phyloP scores from a whole-genome alignment of 2,329 filamentous ascomycete genomes.

The Podosphaera fusca region DNA sequence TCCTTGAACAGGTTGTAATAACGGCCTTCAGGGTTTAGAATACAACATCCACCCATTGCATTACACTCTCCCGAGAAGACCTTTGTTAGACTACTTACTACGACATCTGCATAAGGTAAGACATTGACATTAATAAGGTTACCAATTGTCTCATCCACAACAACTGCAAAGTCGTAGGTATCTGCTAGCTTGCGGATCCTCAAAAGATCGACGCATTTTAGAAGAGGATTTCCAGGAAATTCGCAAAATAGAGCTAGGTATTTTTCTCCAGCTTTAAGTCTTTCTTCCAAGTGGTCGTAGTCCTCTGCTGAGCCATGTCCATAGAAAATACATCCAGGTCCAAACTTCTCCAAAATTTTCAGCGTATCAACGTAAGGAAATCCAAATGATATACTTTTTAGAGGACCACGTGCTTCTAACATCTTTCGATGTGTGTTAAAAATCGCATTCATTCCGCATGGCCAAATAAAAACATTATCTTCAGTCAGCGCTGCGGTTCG shows the following conservation, averaged over 20 bases:
- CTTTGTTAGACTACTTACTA: conserved; percentile 89
- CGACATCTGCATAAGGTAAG: conserved; percentile 66
- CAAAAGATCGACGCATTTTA: conserved; percentile 61
- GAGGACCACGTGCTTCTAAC: conserved; percentile 34
- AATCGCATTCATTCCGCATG: conserved; percentile 86
- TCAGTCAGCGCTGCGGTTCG: conserved; percentile 47
- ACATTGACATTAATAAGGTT: conserved; percentile 94
- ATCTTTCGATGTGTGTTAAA: conserved; percentile 67
- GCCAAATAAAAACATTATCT: conserved; percentile 72
- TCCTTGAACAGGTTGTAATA: conserved; percentile 52
- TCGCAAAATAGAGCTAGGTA: conserved; percentile 80
- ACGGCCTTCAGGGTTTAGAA: conserved; percentile 39
- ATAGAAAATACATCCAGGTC: conserved; percentile 72
- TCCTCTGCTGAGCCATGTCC: conserved; percentile 57
- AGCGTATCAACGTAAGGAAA: conserved; percentile 95
- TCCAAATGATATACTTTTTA: conserved; percentile 76
- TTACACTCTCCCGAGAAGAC: conserved; percentile 95
- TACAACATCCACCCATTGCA: conserved; percentile 75
- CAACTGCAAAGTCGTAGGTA: conserved; percentile 66
- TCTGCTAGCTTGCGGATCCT: conserved; percentile 66
- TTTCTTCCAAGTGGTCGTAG: conserved; percentile 58
- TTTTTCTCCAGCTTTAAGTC: conserved; percentile 47
- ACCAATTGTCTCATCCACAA: conserved; percentile 89
- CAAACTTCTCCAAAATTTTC: conserved; percentile 88
- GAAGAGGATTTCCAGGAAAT: conserved; percentile 78